A percentile compares a stretch with the other conserved stretches of the same genome.
These are phyloP conservation scores for Boletus fagicola DNA, from an alignment of 768 basidiomycete genomes.

Conservation along the genomic window DNA sequence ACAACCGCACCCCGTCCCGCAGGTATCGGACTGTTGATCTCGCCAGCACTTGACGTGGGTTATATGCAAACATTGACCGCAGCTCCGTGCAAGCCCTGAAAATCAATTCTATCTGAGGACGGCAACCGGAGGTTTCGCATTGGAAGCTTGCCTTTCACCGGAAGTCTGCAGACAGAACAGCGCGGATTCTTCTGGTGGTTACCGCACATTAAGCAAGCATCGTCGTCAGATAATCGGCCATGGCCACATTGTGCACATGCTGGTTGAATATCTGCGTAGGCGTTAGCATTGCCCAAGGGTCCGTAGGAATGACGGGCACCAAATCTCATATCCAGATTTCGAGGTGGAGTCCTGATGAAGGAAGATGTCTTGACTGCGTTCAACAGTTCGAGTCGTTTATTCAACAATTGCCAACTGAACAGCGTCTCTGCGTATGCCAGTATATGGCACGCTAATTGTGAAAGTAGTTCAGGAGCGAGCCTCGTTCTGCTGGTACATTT, in stretches of 20 bases:
- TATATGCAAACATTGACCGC: slow-evolving; percentile 60
- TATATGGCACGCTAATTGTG: slow-evolving; percentile 53
- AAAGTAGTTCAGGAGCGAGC: slow-evolving; percentile 32
- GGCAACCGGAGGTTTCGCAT: not conserved
- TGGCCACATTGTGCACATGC: slow-evolving; percentile 46
- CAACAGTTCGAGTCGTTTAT: slow-evolving; percentile 71
- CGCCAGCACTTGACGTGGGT: slow-evolving; percentile 68
- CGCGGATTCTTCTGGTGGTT: slow-evolving; percentile 43
- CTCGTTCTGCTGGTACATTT: slow-evolving; percentile 6
- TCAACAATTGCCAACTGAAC: slow-evolving; percentile 66
- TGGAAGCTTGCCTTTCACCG: slow-evolving; percentile 58
- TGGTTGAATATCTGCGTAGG: slow-evolving; percentile 43
- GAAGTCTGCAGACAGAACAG: slow-evolving; percentile 75
- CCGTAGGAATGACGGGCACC: slow-evolving; percentile 5
- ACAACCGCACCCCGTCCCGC: slow-evolving; percentile 71
- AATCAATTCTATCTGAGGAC: not conserved
- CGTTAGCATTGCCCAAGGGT: slow-evolving; percentile 5
- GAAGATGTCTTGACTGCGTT: slow-evolving; percentile 51
- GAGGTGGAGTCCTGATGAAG: slow-evolving; percentile 23
- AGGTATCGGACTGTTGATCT: slow-evolving; percentile 42
- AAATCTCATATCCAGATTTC: slow-evolving; percentile 38
- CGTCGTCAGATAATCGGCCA: slow-evolving; percentile 33
- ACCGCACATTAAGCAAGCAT: slow-evolving; percentile 44
- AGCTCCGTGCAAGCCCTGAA: slow-evolving; percentile 60
- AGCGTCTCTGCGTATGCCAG: slow-evolving; percentile 73